phyloP scores from a whole-genome alignment of 1,139 yeast genomes.

The Ogataea hybrid region DNA sequence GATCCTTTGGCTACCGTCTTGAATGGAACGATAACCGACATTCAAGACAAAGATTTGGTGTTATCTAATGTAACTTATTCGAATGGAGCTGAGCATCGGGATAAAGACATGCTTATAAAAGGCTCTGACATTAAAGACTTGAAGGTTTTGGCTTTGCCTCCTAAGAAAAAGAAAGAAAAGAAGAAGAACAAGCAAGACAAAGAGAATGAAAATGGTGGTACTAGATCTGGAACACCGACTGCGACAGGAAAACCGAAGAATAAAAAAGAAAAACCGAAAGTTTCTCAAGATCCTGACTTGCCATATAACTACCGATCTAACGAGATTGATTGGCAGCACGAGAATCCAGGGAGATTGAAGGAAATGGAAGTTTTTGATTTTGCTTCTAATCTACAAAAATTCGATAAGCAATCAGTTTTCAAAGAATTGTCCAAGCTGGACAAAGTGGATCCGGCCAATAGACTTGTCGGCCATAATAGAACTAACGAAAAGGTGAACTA shows the following conservation, averaged over 20 bases:
- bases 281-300: constrained; percentile 17
- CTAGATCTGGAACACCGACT: constrained; percentile 12
- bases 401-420: constrained; percentile 79
- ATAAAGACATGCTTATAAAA: constrained; percentile 29
- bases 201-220: constrained; percentile 19
- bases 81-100: constrained; percentile 23
- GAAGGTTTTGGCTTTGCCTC: constrained; percentile 49
- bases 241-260: constrained; percentile 4
- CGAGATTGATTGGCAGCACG: constrained; percentile 48
- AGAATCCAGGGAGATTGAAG: constrained; percentile 49
- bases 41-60: constrained; percentile 40
- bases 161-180: constrained; percentile 31
- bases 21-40: constrained; percentile 46
- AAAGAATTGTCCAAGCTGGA: constrained; percentile 72
- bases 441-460: constrained; percentile 52
- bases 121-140: constrained; percentile 45
- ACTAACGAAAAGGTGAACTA: constrained; percentile 43
- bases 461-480: constrained; percentile 78
- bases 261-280: constrained; percentile 14
- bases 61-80: constrained; percentile 37
- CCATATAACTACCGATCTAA: constrained; percentile 21
- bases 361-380: constrained; percentile 77
- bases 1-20: constrained; percentile 40
- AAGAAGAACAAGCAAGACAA: constrained; percentile 25
- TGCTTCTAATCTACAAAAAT: constrained; percentile 75